These are phyloP conservation scores for Alternaria rosae DNA, from an alignment of 2,329 filamentous ascomycete genomes.

Conservation along the genomic window DNA sequence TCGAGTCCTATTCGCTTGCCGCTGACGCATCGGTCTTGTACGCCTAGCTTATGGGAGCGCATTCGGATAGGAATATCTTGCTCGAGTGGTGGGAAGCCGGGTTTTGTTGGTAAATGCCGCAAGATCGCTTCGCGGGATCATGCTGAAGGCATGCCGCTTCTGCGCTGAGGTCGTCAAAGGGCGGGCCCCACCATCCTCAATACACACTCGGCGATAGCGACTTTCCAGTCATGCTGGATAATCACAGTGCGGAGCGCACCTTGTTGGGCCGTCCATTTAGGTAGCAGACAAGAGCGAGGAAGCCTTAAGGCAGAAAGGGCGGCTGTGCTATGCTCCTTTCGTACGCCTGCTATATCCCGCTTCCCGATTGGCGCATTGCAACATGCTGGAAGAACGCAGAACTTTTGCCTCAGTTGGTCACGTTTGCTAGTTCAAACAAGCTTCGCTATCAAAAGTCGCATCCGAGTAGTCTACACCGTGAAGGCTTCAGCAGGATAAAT, in stretches of 20 bases:
- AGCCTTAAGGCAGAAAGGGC: background rate
- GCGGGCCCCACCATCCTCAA: background rate
- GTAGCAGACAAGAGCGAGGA: conserved; percentile 2
- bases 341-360: background rate
- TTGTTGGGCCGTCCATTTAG: conserved; percentile 4
- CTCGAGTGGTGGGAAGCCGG: background rate
- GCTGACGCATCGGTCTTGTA: background rate
- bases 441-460: background rate
- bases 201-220: background rate
- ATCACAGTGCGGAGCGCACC: background rate
- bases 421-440: background rate
- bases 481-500: too few species aligned
- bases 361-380: background rate
- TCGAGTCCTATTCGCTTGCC: background rate
- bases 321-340: background rate
- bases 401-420: background rate
- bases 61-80: background rate
- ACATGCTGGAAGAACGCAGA: background rate
- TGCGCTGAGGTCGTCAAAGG: background rate
- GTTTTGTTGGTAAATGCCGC: background rate
- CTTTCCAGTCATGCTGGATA: background rate
- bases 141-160: background rate
- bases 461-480: too few species aligned
- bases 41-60: background rate
- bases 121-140: background rate